These are phyloP conservation scores for Pythium aquatile DNA, from an alignment of 352 stramenopile genomes.

Conservation along the genomic window DNA sequence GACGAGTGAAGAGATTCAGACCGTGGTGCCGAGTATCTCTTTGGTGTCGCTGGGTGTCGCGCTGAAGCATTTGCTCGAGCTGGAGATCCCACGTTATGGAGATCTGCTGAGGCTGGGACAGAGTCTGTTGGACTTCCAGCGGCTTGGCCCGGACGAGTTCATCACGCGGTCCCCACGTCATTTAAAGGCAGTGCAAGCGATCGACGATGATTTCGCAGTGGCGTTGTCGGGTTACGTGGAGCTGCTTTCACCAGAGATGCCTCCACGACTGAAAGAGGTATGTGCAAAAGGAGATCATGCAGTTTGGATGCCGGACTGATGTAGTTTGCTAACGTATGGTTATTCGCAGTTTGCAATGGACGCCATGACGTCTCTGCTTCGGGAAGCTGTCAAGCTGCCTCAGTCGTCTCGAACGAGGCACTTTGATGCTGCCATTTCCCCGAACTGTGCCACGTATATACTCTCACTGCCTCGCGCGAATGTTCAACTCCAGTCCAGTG, in stretches of 20 bases:
- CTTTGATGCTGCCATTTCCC: conserved; percentile 38
- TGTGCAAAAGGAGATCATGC: neutral
- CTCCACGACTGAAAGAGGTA: conserved; percentile 44
- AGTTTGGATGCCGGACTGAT: neutral
- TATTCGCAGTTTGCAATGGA: conserved; percentile 21
- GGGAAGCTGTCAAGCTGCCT: conserved; percentile 27
- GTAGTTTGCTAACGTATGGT: neutral
- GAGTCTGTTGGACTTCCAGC: conserved; percentile 34
- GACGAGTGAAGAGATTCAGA: neutral
- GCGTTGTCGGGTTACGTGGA: conserved; percentile 31
- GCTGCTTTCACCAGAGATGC: conserved; percentile 58
- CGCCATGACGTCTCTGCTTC: conserved; percentile 28
- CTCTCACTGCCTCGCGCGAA: conserved; percentile 39
- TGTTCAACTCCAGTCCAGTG: conserved; percentile 38
- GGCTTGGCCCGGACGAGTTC: conserved; percentile 11
- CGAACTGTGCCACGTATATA: conserved; percentile 36
- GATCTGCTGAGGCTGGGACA: conserved; percentile 54
- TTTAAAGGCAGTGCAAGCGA: neutral
- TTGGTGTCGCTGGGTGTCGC: conserved; percentile 37
- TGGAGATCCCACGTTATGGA: conserved; percentile 39
- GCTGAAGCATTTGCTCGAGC: conserved; percentile 37
- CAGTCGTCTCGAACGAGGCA: conserved; percentile 21
- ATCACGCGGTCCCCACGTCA: neutral
- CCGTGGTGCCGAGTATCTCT: conserved; percentile 21
- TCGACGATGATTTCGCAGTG: conserved; percentile 5